Conservation (phyloP, 2,329 filamentous ascomycete species). For the Talaromyces amestolkiae region DNA sequence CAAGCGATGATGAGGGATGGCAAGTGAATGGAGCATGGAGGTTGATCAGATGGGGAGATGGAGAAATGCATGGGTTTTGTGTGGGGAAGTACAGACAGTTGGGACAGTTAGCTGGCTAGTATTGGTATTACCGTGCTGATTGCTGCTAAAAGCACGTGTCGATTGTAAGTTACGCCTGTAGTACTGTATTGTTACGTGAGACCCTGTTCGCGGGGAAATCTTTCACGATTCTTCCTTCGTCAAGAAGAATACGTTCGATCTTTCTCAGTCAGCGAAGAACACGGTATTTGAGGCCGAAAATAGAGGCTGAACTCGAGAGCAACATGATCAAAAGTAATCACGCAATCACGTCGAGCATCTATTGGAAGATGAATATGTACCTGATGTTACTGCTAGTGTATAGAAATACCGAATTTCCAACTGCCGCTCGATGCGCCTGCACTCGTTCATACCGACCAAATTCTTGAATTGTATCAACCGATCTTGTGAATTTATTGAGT, state of each 20-base stretch:
- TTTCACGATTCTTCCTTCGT: not conserved
- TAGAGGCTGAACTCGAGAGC: not conserved
- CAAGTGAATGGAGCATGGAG: not conserved
- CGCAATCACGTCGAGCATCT: not conserved
- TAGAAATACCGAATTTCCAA: not conserved
- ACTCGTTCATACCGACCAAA: not conserved
- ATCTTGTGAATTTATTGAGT: not conserved
- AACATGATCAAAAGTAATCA: not conserved
- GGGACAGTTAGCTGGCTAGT: slow-evolving; percentile 1
- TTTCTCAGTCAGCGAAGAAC: not conserved
- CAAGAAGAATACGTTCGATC: not conserved
- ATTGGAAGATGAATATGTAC: slow-evolving; percentile 1
- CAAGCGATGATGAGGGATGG: not conserved
- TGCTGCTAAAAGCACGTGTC: not conserved
- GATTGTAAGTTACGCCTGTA: not conserved
- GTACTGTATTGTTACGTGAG: not conserved
- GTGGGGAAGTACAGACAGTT: slow-evolving; percentile 3
- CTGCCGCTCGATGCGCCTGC: slow-evolving; percentile 16
- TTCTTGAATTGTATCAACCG: not conserved
- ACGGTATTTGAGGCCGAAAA: not conserved
- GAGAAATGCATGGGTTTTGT: slow-evolving; percentile 7
- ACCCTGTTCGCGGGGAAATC: slow-evolving; percentile 5
- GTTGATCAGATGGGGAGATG: not conserved
- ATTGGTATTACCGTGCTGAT: not conserved
- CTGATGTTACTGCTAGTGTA: not conserved